phyloP scores from a whole-genome alignment of 768 basidiomycete genomes.

The Kwoniella sp. region DNA sequence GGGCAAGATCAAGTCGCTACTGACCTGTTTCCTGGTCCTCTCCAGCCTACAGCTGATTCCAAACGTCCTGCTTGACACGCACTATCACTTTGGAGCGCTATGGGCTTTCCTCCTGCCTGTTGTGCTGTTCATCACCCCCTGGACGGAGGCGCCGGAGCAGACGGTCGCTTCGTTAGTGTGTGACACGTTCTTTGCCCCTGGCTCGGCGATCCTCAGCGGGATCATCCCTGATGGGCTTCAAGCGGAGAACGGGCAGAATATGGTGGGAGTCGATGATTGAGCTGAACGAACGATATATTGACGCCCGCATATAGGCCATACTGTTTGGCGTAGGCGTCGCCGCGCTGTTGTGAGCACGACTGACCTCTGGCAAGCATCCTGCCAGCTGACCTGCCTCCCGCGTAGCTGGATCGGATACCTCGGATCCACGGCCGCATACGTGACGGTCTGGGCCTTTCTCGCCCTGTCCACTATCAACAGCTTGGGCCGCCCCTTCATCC shows the following conservation, averaged over 20 bases:
- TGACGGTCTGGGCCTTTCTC: slow-evolving; percentile 29
- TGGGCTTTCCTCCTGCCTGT: slow-evolving; percentile 41
- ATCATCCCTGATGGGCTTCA: slow-evolving; percentile 19
- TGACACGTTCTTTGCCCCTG: slow-evolving; percentile 26
- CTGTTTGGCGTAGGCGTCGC: slow-evolving; percentile 11
- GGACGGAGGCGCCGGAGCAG: slow-evolving; percentile 18
- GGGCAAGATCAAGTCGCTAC: slow-evolving; percentile 25
- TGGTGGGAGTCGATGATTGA: slow-evolving; percentile 13
- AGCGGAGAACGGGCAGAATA: slow-evolving; percentile 13
- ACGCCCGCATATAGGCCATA: slow-evolving; percentile 2
- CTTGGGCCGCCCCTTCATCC: slow-evolving; percentile 12
- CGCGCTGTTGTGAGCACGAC: slow-evolving; percentile 18
- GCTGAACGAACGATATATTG: background rate
- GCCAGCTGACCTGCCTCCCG: no score
- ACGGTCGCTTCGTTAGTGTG: slow-evolving; percentile 31
- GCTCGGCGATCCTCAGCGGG: slow-evolving; percentile 17
- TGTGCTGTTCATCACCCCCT: slow-evolving; percentile 28
- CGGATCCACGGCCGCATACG: slow-evolving; percentile 26
- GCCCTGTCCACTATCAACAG: slow-evolving; percentile 26
- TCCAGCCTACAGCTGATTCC: slow-evolving; percentile 32
- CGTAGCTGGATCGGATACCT: slow-evolving; percentile 36
- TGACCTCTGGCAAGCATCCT: background rate
- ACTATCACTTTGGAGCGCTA: slow-evolving; percentile 38
- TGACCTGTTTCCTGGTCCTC: slow-evolving; percentile 21
- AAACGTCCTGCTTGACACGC: slow-evolving; percentile 30